Evolutionary conservation across 2,329 filamentous ascomycete species (phyloP), one percentile per base, ranked within the genome.

Genomic region (Aspergillus tubingensis): DNA sequence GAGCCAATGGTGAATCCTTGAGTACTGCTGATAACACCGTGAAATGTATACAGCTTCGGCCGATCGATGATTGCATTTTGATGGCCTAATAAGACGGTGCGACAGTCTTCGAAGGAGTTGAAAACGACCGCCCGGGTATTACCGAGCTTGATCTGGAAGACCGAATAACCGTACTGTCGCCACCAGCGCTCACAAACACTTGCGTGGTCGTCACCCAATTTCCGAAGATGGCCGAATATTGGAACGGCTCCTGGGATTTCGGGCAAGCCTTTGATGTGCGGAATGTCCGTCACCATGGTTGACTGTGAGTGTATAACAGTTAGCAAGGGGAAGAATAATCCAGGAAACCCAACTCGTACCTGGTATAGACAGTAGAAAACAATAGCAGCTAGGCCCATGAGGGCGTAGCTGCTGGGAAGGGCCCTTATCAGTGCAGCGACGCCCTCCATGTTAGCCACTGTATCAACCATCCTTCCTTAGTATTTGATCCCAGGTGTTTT

Each of bases 1-100:
- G 89, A 91, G 0, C 90, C 90, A 56, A 93, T 91, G 0, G 89
- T 92, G 72, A 91, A 89, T 8, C 88, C 89, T 64, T 91, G 87
- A 0, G 88, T 89, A 8, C 82, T 85, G 13, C 88, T 90, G 7
- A 91, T 86, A 1, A 91, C 86, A 0, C 84, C 88, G 72, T 92
- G 89, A 70, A 92, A 92, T 0, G 89, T 92, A 74, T 92, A 89
- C 15, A 91, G 83, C 32, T 81, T 90, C 0, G 90, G 90, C 1
- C 90, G 84, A 5, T 88, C 90, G 67, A 91, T 91, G 61, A 91
- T 77, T 0, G 89, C 85, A 1, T 88, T 89, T 68, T 91, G 89
- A 67, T 92, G 86, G 1, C 85, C 87, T 68, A 91, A 86, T 81
- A 89, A 90, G 58, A 92, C 81, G 63, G 69, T 81, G 56, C 83